Evolutionary conservation across 2,329 filamentous ascomycete genomes (phyloP).

Genomic region (Lachnellula arida): DNA sequence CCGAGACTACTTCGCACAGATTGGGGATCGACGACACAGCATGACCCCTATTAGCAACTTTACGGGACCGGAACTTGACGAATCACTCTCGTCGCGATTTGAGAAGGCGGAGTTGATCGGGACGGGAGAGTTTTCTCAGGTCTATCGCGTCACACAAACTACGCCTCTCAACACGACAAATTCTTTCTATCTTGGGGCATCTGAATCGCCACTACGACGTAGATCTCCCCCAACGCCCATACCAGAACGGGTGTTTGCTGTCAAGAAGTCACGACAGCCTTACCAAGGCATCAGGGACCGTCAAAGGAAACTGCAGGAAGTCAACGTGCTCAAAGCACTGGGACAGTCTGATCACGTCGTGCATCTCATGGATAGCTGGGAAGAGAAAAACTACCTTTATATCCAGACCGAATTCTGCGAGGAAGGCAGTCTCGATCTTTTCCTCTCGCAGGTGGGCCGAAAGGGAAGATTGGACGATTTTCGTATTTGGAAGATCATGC

Average conservation of each 20-base stretch:
- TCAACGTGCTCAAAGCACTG: slow-evolving; percentile 71
- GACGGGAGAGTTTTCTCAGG: slow-evolving; percentile 87
- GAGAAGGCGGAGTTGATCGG: slow-evolving; percentile 76
- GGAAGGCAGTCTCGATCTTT: slow-evolving; percentile 83
- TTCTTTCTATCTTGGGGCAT: slow-evolving; percentile 36
- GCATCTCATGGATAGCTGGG: slow-evolving; percentile 82
- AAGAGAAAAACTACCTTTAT: slow-evolving; percentile 78
- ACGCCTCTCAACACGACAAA: slow-evolving; percentile 36
- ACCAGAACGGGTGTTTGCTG: slow-evolving; percentile 69
- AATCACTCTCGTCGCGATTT: slow-evolving; percentile 69
- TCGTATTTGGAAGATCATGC: slow-evolving; percentile 94
- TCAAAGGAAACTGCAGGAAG: slow-evolving; percentile 79
- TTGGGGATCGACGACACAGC: slow-evolving; percentile 55
- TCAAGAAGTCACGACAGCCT: slow-evolving; percentile 86
- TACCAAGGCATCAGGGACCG: slow-evolving; percentile 76
- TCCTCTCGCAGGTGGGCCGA: slow-evolving; percentile 75
- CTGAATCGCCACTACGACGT: slow-evolving; percentile 43
- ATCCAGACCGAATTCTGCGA: slow-evolving; percentile 98
- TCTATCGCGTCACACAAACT: slow-evolving; percentile 68
- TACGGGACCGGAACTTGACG: slow-evolving; percentile 70
- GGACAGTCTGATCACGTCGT: slow-evolving; percentile 80
- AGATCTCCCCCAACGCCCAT: slow-evolving; percentile 49
- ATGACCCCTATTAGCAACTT: slow-evolving; percentile 67
- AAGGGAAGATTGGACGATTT: slow-evolving; percentile 92
- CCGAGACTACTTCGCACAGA: slow-evolving; percentile 49